Evolutionary conservation across 1,284 basidiomycete species (phyloP).

Genomic region (Apiotrichum veenhuisii): DNA sequence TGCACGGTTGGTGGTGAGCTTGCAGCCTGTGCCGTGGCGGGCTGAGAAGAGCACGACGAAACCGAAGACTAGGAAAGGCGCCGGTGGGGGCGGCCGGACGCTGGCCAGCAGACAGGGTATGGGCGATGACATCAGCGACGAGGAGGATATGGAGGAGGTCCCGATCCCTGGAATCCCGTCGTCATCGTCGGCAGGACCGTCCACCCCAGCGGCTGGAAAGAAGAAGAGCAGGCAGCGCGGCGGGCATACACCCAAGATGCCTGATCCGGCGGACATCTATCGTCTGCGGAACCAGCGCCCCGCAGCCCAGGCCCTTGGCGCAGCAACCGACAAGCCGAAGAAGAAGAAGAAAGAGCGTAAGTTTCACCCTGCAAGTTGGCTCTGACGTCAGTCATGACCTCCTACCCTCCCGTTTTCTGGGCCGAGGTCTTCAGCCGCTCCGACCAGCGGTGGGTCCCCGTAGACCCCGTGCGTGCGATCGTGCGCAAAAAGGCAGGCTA

Average conservation of each 20-base stretch:
- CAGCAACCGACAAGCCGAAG: conserved; percentile 23
- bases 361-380: not conserved
- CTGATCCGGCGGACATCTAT: conserved; percentile 43
- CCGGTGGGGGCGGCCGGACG: conserved; percentile 28
- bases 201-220: conserved; percentile 8
- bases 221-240: conserved; percentile 51
- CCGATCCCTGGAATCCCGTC: conserved; percentile 27
- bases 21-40: conserved; percentile 85
- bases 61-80: conserved; percentile 33
- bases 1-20: conserved; percentile 77
- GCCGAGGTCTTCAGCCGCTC: conserved; percentile 93
- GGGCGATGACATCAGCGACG: conserved; percentile 31
- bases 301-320: conserved; percentile 26
- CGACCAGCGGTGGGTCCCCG: conserved; percentile 85
- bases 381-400: conserved; percentile 32
- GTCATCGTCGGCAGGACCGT: not conserved
- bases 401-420: conserved; percentile 87
- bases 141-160: conserved; percentile 37
- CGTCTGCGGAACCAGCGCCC: conserved; percentile 31
- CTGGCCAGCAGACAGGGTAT: conserved; percentile 36
- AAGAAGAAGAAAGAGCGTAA: conserved; percentile 33
- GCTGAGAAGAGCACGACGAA: conserved; percentile 47
- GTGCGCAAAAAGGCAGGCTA: conserved; percentile 78
- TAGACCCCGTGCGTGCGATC: conserved; percentile 78
- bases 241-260: conserved; percentile 26